phyloP scores from a whole-genome alignment of 306 rosid species.

The Castanopsis chinensis region DNA sequence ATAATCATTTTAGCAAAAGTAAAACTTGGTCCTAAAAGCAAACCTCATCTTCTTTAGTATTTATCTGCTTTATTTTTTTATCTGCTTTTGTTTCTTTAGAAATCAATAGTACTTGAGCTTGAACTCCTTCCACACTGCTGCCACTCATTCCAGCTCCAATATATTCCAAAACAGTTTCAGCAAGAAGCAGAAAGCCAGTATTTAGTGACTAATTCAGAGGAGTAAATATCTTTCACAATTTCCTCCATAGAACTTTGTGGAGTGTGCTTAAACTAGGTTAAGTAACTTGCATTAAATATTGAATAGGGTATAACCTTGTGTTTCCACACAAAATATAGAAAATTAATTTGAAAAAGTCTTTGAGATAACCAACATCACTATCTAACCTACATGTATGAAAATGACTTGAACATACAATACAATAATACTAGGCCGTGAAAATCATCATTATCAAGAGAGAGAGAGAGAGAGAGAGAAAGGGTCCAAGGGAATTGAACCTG shows the following conservation, averaged over 20 bases:
- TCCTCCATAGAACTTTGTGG: background rate
- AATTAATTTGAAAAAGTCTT: background rate
- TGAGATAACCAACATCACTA: background rate
- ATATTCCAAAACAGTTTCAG: background rate
- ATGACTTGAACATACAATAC: constrained; percentile 16
- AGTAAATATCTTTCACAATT: background rate
- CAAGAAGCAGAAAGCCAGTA: background rate
- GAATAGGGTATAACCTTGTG: background rate
- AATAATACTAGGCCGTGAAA: background rate
- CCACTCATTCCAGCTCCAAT: background rate
- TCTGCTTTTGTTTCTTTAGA: background rate
- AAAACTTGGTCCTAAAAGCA: background rate
- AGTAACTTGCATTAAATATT: background rate
- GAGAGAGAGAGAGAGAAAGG: background rate
- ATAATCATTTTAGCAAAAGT: background rate
- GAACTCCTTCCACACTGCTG: background rate
- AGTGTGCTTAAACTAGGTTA: background rate
- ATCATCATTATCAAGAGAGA: constrained; percentile 1
- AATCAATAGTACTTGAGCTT: background rate
- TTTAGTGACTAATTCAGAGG: background rate
- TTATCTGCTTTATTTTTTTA: background rate
- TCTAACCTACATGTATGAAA: background rate
- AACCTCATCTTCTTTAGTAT: background rate
- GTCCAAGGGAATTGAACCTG: constrained; percentile 51
- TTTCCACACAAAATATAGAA: background rate